A percentile compares a stretch with the other conserved stretches of the same genome.
phyloP scores from a whole-genome alignment of 106 monocot genomes.

The Narthecium ossifragum region DNA sequence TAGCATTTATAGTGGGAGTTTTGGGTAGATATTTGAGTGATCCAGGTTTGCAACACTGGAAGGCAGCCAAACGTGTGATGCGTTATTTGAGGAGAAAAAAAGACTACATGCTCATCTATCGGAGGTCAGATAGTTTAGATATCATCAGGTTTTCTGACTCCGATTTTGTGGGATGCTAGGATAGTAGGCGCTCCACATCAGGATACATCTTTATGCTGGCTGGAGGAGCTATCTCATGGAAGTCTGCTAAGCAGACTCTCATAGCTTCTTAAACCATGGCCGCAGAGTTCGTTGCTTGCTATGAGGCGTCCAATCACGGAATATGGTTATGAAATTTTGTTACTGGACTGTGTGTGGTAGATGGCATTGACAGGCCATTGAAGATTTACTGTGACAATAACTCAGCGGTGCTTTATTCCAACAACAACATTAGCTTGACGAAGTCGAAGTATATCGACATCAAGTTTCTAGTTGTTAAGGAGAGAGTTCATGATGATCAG shows the following conservation, averaged over 20 bases:
- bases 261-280: constrained; percentile 8
- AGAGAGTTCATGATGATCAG: constrained; percentile 12
- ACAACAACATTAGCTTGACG: constrained; percentile 17
- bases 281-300: not conserved
- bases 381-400: constrained; percentile 25
- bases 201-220: not conserved
- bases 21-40: not conserved
- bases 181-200: constrained; percentile 1
- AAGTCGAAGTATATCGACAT: constrained; percentile 22
- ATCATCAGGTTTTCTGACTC: too few species aligned
- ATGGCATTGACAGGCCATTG: constrained; percentile 18
- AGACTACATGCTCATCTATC: not conserved
- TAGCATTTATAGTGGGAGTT: not conserved
- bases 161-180: not conserved
- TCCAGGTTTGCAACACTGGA: not conserved
- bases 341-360: not conserved
- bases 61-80: not conserved
- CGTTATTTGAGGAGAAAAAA: not conserved
- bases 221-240: not conserved
- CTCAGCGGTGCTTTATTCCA: constrained; percentile 15
- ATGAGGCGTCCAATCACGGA: constrained; percentile 11
- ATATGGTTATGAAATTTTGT: constrained; percentile 14
- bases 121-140: not conserved
- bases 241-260: not conserved
- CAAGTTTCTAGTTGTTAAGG: constrained; percentile 22